Conservation (phyloP, 371 early-diverging fungal species). For the Rhizomucor miehei region DNA sequence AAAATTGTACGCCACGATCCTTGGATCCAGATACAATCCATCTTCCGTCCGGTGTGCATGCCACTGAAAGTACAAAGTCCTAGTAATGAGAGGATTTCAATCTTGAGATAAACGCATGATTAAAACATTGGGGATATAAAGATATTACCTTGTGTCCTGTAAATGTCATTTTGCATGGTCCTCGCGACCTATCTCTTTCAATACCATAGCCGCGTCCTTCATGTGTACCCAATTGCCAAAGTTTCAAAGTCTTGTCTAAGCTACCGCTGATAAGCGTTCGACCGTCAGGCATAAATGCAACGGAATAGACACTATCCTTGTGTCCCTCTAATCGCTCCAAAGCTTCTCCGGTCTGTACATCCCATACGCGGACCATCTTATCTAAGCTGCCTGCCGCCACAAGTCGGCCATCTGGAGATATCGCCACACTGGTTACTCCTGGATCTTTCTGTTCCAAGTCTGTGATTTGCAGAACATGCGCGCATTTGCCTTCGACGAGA, state of each 20-base stretch:
- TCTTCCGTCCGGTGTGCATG: constrained; percentile 84
- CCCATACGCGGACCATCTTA: constrained; percentile 94
- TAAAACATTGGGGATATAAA: not conserved
- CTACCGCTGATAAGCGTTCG: constrained; percentile 89
- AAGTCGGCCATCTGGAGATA: constrained; percentile 77
- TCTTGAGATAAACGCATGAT: no score
- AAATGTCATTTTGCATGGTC: constrained; percentile 49
- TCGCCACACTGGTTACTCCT: constrained; percentile 94
- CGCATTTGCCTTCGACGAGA: constrained; percentile 69
- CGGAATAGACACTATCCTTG: constrained; percentile 94
- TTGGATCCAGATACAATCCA: constrained; percentile 95
- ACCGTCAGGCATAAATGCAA: constrained; percentile 96
- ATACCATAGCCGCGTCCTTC: constrained; percentile 10
- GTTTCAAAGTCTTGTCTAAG: constrained; percentile 90
- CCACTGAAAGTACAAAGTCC: constrained; percentile 97
- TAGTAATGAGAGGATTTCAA: constrained; percentile 8
- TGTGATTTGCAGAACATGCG: constrained; percentile 76
- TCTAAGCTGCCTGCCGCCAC: constrained; percentile 91
- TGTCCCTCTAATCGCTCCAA: constrained; percentile 94
- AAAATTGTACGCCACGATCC: constrained; percentile 92
- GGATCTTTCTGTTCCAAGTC: constrained; percentile 85
- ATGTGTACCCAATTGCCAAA: constrained; percentile 84
- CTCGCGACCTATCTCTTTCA: not conserved
- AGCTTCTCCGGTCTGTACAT: constrained; percentile 74
- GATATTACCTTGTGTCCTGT: constrained; percentile 61